Base-by-base conservation (phyloP, 331 rosid species). In the Phaseolus coccineus region DNA sequence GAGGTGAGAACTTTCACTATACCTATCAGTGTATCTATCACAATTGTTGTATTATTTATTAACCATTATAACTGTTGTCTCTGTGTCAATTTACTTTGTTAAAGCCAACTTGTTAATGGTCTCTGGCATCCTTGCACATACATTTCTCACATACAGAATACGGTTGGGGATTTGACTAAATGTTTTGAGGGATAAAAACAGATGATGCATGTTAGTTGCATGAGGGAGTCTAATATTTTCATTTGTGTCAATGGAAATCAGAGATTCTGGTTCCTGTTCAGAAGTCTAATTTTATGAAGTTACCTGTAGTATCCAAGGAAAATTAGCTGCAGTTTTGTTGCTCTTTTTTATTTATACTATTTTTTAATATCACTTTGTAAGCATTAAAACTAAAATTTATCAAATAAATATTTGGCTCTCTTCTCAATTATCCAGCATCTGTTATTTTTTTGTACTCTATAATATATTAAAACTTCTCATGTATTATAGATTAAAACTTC, bases 1-100 rank as follows among this genome's bases (percentile, higher is more conserved):
- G 99, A 84, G 91, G 99, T 95, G 84, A 91, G 94, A 85, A 68
- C 73, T 77, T 88, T 53, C 55, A 16, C 30, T 62, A 73, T 81
- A 13, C 88, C 68, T 71, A 40, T 76, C 15, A 47, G 66, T 35
- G 56, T 64, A 64, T 63, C 61, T 24, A 46, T 76, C 46, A 47
- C 16, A 62, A 28, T 46, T 56, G 25, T 14, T 57, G 24, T 44
- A 11, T 71, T 71, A 35, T 44, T 71, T 71, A 35, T 44, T 16
- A 80, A 50, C 80, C 72, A 19, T 71, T 33, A 19, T 50, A 55
- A 61, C 46, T 42, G 8, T 51, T 62, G 35, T 77, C 19, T 59
- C 48, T 59, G 15, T 24, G 69, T 78, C 44, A 27, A 71, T 78
- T 27, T 69, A 27, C 52, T 78, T 66, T 37, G 61, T 63, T 74